phyloP scores from a whole-genome alignment of 805 yeast genomes.

The Candida xyloterini region DNA sequence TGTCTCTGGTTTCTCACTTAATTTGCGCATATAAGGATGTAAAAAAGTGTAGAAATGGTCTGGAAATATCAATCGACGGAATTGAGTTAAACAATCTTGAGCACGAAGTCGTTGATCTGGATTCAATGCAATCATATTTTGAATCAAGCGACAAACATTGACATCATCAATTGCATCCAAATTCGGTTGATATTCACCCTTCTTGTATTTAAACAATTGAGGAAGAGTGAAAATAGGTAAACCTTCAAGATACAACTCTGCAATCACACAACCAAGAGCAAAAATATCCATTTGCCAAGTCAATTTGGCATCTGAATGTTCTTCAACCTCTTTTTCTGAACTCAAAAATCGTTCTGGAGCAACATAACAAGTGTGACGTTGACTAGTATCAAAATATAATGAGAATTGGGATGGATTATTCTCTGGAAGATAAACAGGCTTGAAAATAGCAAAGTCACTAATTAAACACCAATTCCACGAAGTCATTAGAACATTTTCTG shows the following conservation, averaged over 20 bases:
- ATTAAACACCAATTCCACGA: slow-evolving; percentile 85
- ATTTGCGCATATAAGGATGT: slow-evolving; percentile 58
- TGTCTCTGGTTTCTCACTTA: slow-evolving; percentile 3
- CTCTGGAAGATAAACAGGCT: slow-evolving; percentile 84
- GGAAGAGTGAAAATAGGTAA: slow-evolving; percentile 82
- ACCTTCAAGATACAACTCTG: slow-evolving; percentile 85
- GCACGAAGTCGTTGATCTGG: slow-evolving; percentile 62
- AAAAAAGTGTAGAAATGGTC: slow-evolving; percentile 63
- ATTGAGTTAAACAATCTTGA: slow-evolving; percentile 47
- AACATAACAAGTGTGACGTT: slow-evolving; percentile 79
- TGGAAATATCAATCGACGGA: slow-evolving; percentile 57
- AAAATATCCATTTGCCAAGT: slow-evolving; percentile 77
- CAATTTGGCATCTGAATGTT: slow-evolving; percentile 30
- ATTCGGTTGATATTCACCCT: slow-evolving; percentile 64
- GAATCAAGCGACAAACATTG: slow-evolving; percentile 51
- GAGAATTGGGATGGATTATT: slow-evolving; percentile 91
- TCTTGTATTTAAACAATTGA: slow-evolving; percentile 78
- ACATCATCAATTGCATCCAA: slow-evolving; percentile 52
- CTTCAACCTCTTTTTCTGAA: slow-evolving; percentile 25
- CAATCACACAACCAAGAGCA: slow-evolving; percentile 82
- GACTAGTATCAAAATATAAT: slow-evolving; percentile 89
- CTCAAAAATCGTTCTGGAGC: slow-evolving; percentile 87
- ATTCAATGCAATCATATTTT: slow-evolving; percentile 59
- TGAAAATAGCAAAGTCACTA: slow-evolving; percentile 80
- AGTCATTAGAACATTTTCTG: slow-evolving; percentile 83